Evolutionary conservation across 2,329 filamentous ascomycete genomes (phyloP).

Genomic region (Hymenoscyphus infarciens): DNA sequence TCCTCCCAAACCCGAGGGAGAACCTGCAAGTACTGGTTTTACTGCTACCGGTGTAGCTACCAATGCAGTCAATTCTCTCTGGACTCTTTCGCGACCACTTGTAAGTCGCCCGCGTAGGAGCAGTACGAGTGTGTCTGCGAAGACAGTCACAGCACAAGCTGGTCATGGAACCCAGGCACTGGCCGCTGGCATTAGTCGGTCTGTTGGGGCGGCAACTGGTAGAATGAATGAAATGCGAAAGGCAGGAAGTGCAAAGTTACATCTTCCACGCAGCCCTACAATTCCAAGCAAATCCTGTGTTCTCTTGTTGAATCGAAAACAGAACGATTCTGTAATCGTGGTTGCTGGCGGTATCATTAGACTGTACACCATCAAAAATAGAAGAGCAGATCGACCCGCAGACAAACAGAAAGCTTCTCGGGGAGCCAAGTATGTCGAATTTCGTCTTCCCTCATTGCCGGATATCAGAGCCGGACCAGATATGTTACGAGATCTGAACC

Average conservation of each 20-base stretch:
- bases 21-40: slow-evolving; percentile 45
- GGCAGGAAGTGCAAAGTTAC: slow-evolving; percentile 70
- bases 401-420: slow-evolving; percentile 53
- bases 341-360: slow-evolving; percentile 64
- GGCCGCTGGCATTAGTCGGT: slow-evolving; percentile 70
- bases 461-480: slow-evolving; percentile 56
- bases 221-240: slow-evolving; percentile 69
- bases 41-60: slow-evolving; percentile 40
- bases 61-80: slow-evolving; percentile 34
- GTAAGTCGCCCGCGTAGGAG: slow-evolving; percentile 34
- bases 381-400: slow-evolving; percentile 50
- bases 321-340: slow-evolving; percentile 60
- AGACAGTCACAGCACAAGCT: slow-evolving; percentile 44
- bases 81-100: slow-evolving; percentile 34
- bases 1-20: slow-evolving; percentile 24
- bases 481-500: slow-evolving; percentile 53
- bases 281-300: slow-evolving; percentile 58
- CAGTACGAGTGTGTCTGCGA: slow-evolving; percentile 32
- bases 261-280: slow-evolving; percentile 55
- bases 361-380: slow-evolving; percentile 48
- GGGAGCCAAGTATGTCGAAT: slow-evolving; percentile 46
- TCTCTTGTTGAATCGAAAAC: slow-evolving; percentile 61
- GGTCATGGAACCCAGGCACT: slow-evolving; percentile 71
- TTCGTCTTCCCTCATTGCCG: slow-evolving; percentile 56
- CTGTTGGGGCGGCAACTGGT: slow-evolving; percentile 66